Evolutionary conservation across 164 flowering plant species (phyloP), one percentile per base, ranked within the genome.

Genomic region (Pachysandra terminalis): DNA sequence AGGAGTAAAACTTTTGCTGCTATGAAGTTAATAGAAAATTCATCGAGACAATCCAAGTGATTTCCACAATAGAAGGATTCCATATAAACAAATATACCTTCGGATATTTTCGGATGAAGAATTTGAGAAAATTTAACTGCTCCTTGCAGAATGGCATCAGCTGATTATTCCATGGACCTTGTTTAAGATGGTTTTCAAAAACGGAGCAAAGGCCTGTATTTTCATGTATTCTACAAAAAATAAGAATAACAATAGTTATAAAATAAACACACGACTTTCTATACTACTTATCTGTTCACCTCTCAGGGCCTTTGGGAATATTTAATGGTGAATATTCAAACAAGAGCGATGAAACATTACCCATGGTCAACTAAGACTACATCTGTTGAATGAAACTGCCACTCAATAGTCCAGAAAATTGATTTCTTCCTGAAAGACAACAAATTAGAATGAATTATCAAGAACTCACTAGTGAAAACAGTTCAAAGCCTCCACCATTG

Each of bases 391-490:
- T 88, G 88, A 78, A 95, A 92, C 28, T 83, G 79, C 97, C 97
- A 92, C 69, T 95, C 99, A 41, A 95, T 83, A 41, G 96, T 92
- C 97, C 99, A 95, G 17, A 63, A 75, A 62, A 95, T 89, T 61
- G 73, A 68, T 57, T 87, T 87, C 70, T 81, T 82, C 87, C 97
- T 93, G 85, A 17, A 69, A 54, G 25, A 69, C 5, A 67, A 64
- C n/a, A n/a, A 65, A 53, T 17, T 22, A 32, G 26, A 41, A 19
- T 41, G 10, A 9, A 56, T 21, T 21, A 40, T 28, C 8, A 27
- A 25, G 6, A 23, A 12, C 14, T 27, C 26, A 59, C 19, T 3
- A 32, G 37, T 41, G 21, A 23, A 27, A 41, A 24, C 19, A 67
- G 24, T 58, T 45, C 17, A 15, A 45, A 5, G 51, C 37, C 3